phyloP scores from a whole-genome alignment of 257 asterid genomes.

The Anisodus tanguticus region DNA sequence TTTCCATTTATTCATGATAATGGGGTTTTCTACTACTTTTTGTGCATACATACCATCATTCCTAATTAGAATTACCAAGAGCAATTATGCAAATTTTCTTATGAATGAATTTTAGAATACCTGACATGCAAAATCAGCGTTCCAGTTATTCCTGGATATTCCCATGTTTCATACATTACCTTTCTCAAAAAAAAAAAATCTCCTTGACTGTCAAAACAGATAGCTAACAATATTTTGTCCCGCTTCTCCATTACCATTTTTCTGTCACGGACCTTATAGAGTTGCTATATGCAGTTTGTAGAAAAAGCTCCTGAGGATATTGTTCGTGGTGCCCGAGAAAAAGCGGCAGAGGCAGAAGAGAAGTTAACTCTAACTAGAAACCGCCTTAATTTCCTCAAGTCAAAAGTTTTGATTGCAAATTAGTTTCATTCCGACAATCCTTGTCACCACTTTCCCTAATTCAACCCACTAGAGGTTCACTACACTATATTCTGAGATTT shows the following conservation, averaged over 20 bases:
- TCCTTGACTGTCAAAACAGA: not conserved
- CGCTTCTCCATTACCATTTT: conserved; percentile 1
- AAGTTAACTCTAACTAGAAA: conserved; percentile 74
- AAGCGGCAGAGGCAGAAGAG: conserved; percentile 89
- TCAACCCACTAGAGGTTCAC: not conserved
- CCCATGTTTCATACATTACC: not conserved
- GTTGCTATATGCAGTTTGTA: conserved; percentile 60
- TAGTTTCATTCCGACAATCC: conserved; percentile 32
- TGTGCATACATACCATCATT: not conserved
- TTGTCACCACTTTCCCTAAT: not conserved
- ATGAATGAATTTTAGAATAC: not conserved
- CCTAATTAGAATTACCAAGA: not conserved
- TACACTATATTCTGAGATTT: not conserved
- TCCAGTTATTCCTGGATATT: not conserved
- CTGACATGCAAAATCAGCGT: not conserved
- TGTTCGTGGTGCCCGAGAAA: conserved; percentile 77
- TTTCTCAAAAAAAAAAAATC: not conserved
- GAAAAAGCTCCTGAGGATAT: conserved; percentile 92
- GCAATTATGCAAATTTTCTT: not conserved
- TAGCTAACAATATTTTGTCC: not conserved
- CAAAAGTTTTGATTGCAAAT: conserved; percentile 62
- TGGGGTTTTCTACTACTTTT: not conserved
- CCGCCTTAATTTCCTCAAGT: conserved; percentile 67
- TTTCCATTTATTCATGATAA: not conserved
- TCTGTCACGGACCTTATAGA: conserved; percentile 11